A percentile compares a stretch with the other conserved stretches of the same genome.
Conservation (phyloP, 352 stramenopile genomes). For the Phytophthora meadii region DNA sequence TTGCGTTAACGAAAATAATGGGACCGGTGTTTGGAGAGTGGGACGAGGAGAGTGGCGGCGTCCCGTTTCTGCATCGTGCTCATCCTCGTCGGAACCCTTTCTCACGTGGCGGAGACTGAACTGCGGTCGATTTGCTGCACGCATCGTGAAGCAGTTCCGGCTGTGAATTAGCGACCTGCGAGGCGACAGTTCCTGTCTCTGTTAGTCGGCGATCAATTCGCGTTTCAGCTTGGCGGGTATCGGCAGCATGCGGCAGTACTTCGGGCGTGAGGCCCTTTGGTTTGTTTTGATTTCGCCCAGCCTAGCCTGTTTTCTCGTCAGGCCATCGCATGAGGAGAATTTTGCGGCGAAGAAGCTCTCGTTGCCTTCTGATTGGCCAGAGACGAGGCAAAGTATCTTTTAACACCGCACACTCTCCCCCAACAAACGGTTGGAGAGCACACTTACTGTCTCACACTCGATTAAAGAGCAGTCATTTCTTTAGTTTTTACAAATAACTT, state of each 20-base stretch:
- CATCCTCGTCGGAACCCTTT: constrained; percentile 23
- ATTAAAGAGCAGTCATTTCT: no score
- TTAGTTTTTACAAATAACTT: no score
- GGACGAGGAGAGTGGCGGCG: constrained; percentile 4
- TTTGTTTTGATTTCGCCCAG: constrained; percentile 1
- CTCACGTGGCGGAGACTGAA: constrained; percentile 10
- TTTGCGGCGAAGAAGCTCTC: constrained; percentile 20
- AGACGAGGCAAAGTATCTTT: constrained; percentile 35
- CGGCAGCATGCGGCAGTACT: no score
- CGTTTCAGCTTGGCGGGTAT: neutral
- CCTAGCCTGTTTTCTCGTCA: constrained; percentile 14
- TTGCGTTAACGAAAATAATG: neutral
- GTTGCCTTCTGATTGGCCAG: constrained; percentile 20
- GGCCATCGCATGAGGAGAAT: constrained; percentile 6
- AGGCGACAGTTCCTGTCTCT: constrained; percentile 40
- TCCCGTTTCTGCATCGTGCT: neutral
- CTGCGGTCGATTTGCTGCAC: constrained; percentile 30
- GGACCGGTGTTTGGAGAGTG: constrained; percentile 22
- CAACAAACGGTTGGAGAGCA: constrained; percentile 1
- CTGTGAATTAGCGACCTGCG: constrained; percentile 19
- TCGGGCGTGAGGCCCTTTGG: no score
- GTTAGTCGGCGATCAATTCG: constrained; percentile 2
- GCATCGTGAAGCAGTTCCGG: constrained; percentile 13
- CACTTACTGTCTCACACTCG: neutral
- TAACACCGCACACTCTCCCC: constrained; percentile 11